Evolutionary conservation across 2,329 filamentous ascomycete genomes (phyloP), one percentile per base, ranked within the genome.

Genomic region (Sordariomycetes sp.): DNA sequence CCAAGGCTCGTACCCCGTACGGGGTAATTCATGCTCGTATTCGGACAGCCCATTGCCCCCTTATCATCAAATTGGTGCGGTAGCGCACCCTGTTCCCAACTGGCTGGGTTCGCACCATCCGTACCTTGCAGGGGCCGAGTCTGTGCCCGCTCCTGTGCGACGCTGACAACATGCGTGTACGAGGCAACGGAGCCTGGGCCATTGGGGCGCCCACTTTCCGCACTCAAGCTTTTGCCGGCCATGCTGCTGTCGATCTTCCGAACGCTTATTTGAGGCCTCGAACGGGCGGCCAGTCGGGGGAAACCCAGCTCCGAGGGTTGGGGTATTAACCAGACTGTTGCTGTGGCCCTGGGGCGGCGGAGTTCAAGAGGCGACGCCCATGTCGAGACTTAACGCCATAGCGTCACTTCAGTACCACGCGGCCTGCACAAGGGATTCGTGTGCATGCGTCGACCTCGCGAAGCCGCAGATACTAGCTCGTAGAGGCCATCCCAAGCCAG

Each of bases 121-220:
- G 40, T 56, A 46, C 54, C 54, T 56, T 56, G 37, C 54, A 46
- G 46, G 18, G 20, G 40, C 35, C 40, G n/a, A 24, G 54, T 56
- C 37, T 46, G 53, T 55, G 53, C 53, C 8, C 28, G 28, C 28
- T 32, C 32, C 53, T 37, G 3, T 55, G n/a, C 14, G 22, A 32
- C n/a, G n/a, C n/a, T n/a, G n/a, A n/a, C 28, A 32, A 8, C 28
- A 32, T 32, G 4, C 28, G 28, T 32, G 8, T n/a, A n/a, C n/a
- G n/a, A n/a, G n/a, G n/a, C 28, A 32, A 8, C 28, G 28, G 28
- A 32, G 28, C 8, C 28, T 32, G 28, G 28, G 28, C 28, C 4
- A 32, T 8, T 32, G 28, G 28, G 28, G 28, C 28, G 28, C 28
- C 28, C 8, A 32, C 28, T 32, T 32, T 32, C 28, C 40, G 40